These are phyloP conservation scores for Aphanomyces invadans DNA, from an alignment of 352 stramenopile genomes.

Conservation along the genomic window DNA sequence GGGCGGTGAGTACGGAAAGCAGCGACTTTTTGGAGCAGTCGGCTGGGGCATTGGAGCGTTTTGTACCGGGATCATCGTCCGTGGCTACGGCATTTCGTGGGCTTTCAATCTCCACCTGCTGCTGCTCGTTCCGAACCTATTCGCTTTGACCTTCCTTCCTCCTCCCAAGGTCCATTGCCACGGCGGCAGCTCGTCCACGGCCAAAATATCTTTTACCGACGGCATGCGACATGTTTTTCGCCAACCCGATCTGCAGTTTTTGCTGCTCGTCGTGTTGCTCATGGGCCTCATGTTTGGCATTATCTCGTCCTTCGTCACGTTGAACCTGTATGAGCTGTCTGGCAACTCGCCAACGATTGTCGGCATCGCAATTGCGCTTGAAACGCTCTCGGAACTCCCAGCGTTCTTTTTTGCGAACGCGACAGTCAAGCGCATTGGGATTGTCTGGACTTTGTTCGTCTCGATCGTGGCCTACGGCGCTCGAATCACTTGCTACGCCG, in stretches of 20 bases:
- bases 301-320: slow-evolving; percentile 64
- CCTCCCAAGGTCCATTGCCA: neutral
- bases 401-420: slow-evolving; percentile 68
- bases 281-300: slow-evolving; percentile 46
- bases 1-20: slow-evolving; percentile 68
- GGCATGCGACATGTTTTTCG: neutral
- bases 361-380: slow-evolving; percentile 53
- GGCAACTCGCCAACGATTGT: slow-evolving; percentile 52
- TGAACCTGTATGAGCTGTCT: slow-evolving; percentile 67
- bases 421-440: slow-evolving; percentile 55
- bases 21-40: slow-evolving; percentile 59
- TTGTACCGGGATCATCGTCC: slow-evolving; percentile 50
- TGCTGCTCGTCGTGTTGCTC: slow-evolving; percentile 61
- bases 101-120: slow-evolving; percentile 46
- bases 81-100: slow-evolving; percentile 57
- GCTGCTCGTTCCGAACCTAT: slow-evolving; percentile 1
- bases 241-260: slow-evolving; percentile 47
- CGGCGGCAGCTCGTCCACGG: neutral
- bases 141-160: slow-evolving; percentile 5
- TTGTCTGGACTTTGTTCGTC: slow-evolving; percentile 42
- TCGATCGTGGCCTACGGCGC: slow-evolving; percentile 46
- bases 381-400: slow-evolving; percentile 64
- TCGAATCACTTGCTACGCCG: slow-evolving; percentile 54
- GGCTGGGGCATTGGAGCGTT: slow-evolving; percentile 62
- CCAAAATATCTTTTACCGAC: neutral